These are phyloP conservation scores for Stagonosporopsis vannaccii DNA, from an alignment of 2,329 filamentous ascomycete species.

Conservation along the genomic window DNA sequence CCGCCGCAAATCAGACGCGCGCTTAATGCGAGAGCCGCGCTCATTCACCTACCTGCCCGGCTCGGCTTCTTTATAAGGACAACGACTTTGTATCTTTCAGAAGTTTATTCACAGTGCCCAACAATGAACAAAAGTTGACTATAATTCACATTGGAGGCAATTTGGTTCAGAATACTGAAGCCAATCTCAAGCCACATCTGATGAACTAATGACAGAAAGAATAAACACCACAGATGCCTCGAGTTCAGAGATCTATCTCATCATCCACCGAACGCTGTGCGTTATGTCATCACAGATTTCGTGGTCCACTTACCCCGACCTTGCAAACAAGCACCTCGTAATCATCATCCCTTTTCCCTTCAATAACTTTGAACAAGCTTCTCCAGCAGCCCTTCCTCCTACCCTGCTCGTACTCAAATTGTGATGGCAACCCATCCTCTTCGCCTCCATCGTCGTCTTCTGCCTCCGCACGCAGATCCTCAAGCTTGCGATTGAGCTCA, in stretches of 20 bases:
- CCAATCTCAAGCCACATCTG: too few relatives aligned
- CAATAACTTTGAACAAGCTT: constrained; percentile 30
- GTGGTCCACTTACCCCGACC: constrained; percentile 30
- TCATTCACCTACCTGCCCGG: background rate
- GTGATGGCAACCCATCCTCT: background rate
- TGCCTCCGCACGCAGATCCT: constrained; percentile 8
- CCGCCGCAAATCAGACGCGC: constrained; percentile 12
- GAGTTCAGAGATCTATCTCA: too few relatives aligned
- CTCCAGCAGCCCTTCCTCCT: constrained; percentile 28
- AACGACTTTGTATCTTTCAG: too few relatives aligned
- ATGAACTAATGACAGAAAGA: too few relatives aligned
- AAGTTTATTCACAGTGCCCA: too few relatives aligned
- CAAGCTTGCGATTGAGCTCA: constrained; percentile 24
- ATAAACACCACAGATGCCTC: too few relatives aligned
- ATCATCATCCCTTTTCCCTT: constrained; percentile 23
- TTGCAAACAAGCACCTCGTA: constrained; percentile 36
- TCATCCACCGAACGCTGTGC: too few relatives aligned
- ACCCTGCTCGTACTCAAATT: background rate
- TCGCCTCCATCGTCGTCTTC: background rate
- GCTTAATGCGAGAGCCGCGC: background rate
- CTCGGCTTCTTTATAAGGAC: too few relatives aligned
- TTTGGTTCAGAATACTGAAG: too few relatives aligned
- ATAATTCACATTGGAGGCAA: too few relatives aligned
- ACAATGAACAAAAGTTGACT: too few relatives aligned
- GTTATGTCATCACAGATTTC: too few relatives aligned